These are phyloP conservation scores for Magnaporthiopsis poae DNA, from an alignment of 2,329 filamentous ascomycete genomes.

Conservation along the genomic window DNA sequence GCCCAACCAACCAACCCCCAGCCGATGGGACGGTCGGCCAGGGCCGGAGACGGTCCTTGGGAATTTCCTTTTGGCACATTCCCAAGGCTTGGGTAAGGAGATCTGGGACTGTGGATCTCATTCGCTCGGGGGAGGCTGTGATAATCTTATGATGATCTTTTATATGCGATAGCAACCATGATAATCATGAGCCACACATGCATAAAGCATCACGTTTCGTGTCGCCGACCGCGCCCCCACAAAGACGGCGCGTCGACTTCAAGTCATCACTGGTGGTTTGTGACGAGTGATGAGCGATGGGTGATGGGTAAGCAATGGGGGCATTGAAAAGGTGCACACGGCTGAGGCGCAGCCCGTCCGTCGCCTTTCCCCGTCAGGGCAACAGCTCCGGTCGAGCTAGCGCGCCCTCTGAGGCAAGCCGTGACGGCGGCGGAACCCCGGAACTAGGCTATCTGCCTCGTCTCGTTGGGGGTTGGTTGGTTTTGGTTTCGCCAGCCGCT, in stretches of 20 bases:
- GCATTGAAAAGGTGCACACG: background rate
- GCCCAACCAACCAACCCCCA: no score
- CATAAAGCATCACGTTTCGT: no score
- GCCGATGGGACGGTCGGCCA: background rate
- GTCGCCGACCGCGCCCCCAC: background rate
- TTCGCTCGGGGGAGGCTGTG: no score
- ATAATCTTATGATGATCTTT: background rate
- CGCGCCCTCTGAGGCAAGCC: background rate
- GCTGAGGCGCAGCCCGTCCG: background rate
- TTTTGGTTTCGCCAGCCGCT: background rate
- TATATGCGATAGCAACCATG: background rate
- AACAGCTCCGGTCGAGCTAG: background rate
- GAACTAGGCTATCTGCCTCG: background rate
- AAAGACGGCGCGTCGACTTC: background rate
- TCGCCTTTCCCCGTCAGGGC: background rate
- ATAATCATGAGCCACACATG: background rate
- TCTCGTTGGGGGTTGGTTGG: background rate
- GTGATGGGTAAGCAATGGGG: no score
- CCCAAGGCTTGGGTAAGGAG: no score
- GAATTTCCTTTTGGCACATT: no score
- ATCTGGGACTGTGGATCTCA: no score
- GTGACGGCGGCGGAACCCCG: background rate
- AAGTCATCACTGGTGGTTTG: background rate
- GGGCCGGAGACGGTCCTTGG: background rate
- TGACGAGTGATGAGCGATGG: no score